phyloP scores from a whole-genome alignment of 2,329 filamentous ascomycete species.

The Aspergillus sp. region DNA sequence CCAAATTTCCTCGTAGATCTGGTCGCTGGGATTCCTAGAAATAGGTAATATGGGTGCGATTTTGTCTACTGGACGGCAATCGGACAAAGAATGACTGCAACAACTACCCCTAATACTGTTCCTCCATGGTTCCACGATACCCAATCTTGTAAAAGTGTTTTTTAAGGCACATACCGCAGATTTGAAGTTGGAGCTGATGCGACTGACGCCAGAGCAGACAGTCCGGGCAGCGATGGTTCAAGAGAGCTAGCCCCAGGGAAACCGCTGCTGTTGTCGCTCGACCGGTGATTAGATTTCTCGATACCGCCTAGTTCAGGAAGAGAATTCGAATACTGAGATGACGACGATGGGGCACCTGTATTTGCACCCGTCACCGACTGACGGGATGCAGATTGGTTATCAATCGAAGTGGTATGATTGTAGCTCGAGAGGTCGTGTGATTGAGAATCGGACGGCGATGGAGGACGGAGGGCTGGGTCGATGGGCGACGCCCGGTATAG shows the following conservation, averaged over 20 bases:
- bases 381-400: slow-evolving; percentile 42
- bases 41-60: too few relatives aligned
- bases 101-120: too few relatives aligned
- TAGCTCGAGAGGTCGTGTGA: slow-evolving; percentile 29
- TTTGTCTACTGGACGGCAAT: too few relatives aligned
- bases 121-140: too few relatives aligned
- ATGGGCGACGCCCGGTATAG: slow-evolving; percentile 57
- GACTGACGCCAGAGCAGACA: slow-evolving; percentile 57
- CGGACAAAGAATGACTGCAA: too few relatives aligned
- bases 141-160: too few relatives aligned
- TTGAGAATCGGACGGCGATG: slow-evolving; percentile 40
- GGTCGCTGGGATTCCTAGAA: too few relatives aligned
- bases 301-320: slow-evolving; percentile 25
- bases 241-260: slow-evolving; percentile 28
- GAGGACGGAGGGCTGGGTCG: slow-evolving; percentile 43
- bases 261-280: slow-evolving; percentile 19
- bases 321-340: slow-evolving; percentile 43
- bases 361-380: slow-evolving; percentile 40
- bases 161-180: slow-evolving; percentile 42
- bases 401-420: slow-evolving; percentile 41
- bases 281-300: slow-evolving; percentile 21
- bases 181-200: slow-evolving; percentile 49
- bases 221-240: slow-evolving; percentile 48
- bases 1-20: background rate
- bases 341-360: slow-evolving; percentile 49